Evolutionary conservation across 73 alveolate species (phyloP), one percentile per base, ranked within the genome.

Genomic region (Blepharisma stoltei): DNA sequence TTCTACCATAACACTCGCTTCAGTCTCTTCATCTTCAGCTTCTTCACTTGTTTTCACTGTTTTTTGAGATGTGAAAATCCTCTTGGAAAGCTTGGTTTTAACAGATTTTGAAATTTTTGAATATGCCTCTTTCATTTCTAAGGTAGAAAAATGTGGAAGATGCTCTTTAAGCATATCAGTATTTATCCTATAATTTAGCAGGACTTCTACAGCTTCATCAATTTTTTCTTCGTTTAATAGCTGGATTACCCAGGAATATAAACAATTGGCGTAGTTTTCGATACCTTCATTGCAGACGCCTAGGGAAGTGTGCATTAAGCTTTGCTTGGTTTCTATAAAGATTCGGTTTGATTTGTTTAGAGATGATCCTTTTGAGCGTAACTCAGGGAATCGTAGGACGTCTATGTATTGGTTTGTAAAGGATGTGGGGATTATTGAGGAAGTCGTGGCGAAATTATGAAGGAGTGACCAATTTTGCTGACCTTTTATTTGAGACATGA

Each of bases 351-450:
- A 78, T 82, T 92, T 92, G 70, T 83, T 90, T 53, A 77, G 41
- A 0, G 94, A 50, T 8, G 92, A 78, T 54, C 76, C 76, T 81
- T 92, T 92, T 14, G 96, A 96, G 65, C 87, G 49, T 85, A 86
- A 80, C 83, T 90, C 97, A 2, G 98, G 98, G 54, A 92, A 92
- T 69, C 81, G 83, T 5, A 90, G 90, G 66, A 60, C 89, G 50
- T 91, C 89, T 8, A 88, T 85, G 66, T 60, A 88, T 0, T 93
- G 92, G 52, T 78, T 54, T 48, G 76, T 66, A 54, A 85, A 52
- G 55, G 70, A 71, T 54, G 88, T 80, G 46, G 78, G 55, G 8
- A 78, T 73, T 50, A 85, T 65, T 68, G 86, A 60, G 27, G 89
- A 86, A 6, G 80, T 27, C 9, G 77, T 68, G 5, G 90, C 94